phyloP scores from a whole-genome alignment of 1,284 basidiomycete genomes.

The Malassezia equina region DNA sequence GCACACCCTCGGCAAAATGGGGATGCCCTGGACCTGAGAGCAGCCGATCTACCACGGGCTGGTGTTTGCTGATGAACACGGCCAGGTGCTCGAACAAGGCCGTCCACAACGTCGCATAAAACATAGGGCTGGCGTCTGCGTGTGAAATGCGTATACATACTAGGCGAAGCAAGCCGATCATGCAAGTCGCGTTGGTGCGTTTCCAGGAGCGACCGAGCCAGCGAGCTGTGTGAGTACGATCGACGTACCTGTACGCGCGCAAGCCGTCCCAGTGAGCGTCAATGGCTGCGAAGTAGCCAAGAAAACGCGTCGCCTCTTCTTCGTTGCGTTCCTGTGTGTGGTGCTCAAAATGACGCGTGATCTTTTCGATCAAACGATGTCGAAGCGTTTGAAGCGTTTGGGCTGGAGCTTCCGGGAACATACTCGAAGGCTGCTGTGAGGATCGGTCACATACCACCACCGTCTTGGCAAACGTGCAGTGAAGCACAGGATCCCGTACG shows the following conservation, averaged over 20 bases:
- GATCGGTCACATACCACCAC: constrained; percentile 55
- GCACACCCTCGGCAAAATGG: constrained; percentile 51
- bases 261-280: constrained; percentile 72
- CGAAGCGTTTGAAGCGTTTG: constrained; percentile 70
- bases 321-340: constrained; percentile 61
- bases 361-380: constrained; percentile 65
- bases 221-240: constrained; percentile 45
- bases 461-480: constrained; percentile 72
- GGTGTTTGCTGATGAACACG: constrained; percentile 90
- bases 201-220: constrained; percentile 75
- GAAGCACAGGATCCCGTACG: constrained; percentile 65
- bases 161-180: constrained; percentile 18
- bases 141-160: constrained; percentile 12
- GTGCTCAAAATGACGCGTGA: constrained; percentile 65
- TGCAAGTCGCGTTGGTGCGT: constrained; percentile 25
- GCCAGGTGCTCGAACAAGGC: constrained; percentile 89
- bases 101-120: constrained; percentile 51
- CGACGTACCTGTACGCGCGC: constrained; percentile 67
- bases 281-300: constrained; percentile 89
- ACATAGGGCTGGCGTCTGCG: constrained; percentile 14
- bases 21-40: constrained; percentile 54
- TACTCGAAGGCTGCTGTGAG: constrained; percentile 60
- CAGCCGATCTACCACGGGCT: constrained; percentile 93
- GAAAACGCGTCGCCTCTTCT: constrained; percentile 79
- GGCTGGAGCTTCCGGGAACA: constrained; percentile 71